A percentile compares a stretch with the other conserved stretches of the same genome.
Evolutionary conservation across 2,329 filamentous ascomycete genomes (phyloP).

Genomic region (Arthroderma uncinatum): DNA sequence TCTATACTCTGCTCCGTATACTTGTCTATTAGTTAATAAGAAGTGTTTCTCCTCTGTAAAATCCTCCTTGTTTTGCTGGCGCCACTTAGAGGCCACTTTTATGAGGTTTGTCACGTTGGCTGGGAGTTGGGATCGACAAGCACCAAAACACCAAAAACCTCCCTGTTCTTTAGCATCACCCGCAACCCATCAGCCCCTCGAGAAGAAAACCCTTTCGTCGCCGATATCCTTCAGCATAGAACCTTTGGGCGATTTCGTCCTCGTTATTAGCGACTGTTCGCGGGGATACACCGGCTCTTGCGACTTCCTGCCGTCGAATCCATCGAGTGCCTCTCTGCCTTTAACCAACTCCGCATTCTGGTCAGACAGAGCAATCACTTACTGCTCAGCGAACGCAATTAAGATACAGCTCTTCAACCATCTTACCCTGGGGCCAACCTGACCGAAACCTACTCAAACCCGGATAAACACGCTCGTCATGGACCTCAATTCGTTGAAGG

Average conservation of each 20-base stretch:
- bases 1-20: not conserved
- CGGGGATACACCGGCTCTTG: not conserved
- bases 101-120: not conserved
- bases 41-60: no score
- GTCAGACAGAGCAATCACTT: no score
- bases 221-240: not conserved
- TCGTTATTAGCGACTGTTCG: not conserved
- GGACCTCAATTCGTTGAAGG: constrained; percentile 77
- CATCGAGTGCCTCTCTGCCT: not conserved
- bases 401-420: not conserved
- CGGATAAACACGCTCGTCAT: constrained; percentile 39
- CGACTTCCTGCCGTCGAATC: no score
- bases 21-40: not conserved
- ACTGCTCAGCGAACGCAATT: not conserved
- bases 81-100: not conserved
- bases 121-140: not conserved
- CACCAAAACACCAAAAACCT: not conserved
- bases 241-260: not conserved
- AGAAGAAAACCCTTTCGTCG: not conserved
- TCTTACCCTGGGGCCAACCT: not conserved
- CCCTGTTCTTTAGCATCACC: not conserved
- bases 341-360: not conserved
- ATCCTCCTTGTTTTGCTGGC: not conserved
- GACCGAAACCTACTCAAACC: not conserved
- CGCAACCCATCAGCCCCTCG: not conserved